Conservation (phyloP, 1,139 yeast genomes). For the Taiozyma sp. region DNA sequence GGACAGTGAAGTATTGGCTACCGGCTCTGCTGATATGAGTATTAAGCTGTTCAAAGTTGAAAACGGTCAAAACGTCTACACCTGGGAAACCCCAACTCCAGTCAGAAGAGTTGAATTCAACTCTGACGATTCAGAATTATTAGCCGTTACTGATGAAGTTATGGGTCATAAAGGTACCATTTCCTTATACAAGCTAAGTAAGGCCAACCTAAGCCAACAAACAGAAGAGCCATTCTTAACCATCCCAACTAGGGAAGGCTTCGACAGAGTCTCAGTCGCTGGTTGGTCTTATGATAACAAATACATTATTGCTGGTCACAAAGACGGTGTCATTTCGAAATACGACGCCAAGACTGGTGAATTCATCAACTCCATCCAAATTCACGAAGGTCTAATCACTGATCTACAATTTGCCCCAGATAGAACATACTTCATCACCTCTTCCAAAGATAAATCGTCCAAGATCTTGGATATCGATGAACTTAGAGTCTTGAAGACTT, state of each 20-base stretch:
- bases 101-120: conserved; percentile 88
- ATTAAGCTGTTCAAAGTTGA: conserved; percentile 81
- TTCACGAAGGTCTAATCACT: conserved; percentile 77
- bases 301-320: conserved; percentile 82
- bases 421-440: conserved; percentile 81
- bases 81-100: conserved; percentile 79
- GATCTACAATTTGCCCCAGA: conserved; percentile 91
- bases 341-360: conserved; percentile 77
- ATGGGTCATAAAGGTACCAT: conserved; percentile 89
- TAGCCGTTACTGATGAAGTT: conserved; percentile 86
- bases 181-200: conserved; percentile 57
- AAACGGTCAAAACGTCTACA: conserved; percentile 71
- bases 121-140: conserved; percentile 62
- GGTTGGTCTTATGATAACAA: conserved; percentile 80
- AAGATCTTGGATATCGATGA: conserved; percentile 74
- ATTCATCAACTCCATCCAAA: conserved; percentile 49
- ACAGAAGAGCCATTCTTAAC: conserved; percentile 52
- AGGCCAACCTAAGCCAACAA: conserved; percentile 35
- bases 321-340: conserved; percentile 79
- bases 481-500: conserved; percentile 68
- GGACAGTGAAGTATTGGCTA: conserved; percentile 61
- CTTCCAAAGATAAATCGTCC: conserved; percentile 93
- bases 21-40: conserved; percentile 90
- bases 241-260: conserved; percentile 57
- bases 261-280: conserved; percentile 73